Evolutionary conservation across 352 stramenopile species (phyloP).

Genomic region (Globisporangium nodosum): DNA sequence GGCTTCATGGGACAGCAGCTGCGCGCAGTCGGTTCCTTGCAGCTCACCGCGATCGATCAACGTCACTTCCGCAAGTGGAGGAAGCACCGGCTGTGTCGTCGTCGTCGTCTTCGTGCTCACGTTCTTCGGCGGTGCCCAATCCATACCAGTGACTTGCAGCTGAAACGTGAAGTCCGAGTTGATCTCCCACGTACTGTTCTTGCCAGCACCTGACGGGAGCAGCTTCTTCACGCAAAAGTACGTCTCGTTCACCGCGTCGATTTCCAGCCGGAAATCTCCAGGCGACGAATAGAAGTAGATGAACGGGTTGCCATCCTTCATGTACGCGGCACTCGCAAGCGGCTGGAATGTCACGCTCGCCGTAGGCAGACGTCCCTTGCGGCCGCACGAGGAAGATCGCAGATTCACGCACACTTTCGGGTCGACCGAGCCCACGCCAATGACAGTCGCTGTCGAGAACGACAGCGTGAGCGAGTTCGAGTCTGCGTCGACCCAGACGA

Average conservation of each 20-base stretch:
- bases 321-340: constrained; percentile 39
- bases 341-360: constrained; percentile 47
- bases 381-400: constrained; percentile 38
- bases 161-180: constrained; percentile 68
- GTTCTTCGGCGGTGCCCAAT: constrained; percentile 25
- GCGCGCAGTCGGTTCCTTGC: constrained; percentile 63
- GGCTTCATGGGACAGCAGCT: constrained; percentile 55
- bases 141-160: constrained; percentile 52
- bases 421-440: constrained; percentile 50
- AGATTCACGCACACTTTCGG: constrained; percentile 71
- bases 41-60: constrained; percentile 48
- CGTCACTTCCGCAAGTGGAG: constrained; percentile 47
- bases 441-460: constrained; percentile 70
- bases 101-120: constrained; percentile 1
- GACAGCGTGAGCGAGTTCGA: constrained; percentile 62
- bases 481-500: constrained; percentile 73
- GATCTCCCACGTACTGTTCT: constrained; percentile 65
- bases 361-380: constrained; percentile 35
- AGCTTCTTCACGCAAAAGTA: constrained; percentile 76
- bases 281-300: constrained; percentile 58
- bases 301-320: constrained; percentile 76
- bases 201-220: constrained; percentile 47
- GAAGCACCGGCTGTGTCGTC: constrained; percentile 22
- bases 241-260: constrained; percentile 51
- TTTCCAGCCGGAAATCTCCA: constrained; percentile 39